Evolutionary conservation across 163 green algal species (phyloP).

Genomic region (Botryococcus braunii): DNA sequence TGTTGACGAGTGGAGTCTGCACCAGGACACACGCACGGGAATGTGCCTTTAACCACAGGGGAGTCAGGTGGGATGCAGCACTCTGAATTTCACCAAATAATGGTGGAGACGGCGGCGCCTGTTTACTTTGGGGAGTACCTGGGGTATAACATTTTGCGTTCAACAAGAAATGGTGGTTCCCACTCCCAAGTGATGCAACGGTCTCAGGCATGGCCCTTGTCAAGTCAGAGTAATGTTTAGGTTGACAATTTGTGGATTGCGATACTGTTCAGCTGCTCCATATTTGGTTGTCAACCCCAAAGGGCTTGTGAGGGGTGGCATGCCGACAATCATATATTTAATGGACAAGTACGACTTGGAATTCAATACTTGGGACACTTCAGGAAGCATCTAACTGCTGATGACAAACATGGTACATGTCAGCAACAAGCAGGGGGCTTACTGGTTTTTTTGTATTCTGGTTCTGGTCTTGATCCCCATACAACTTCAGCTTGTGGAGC

Average conservation of each 20-base stretch:
- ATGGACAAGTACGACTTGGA: background rate
- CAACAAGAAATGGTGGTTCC: too few relatives aligned
- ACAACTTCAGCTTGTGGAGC: constrained; percentile 76
- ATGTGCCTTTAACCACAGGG: too few relatives aligned
- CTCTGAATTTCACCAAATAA: too few relatives aligned
- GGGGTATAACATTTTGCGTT: too few relatives aligned
- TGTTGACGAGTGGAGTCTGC: too few relatives aligned
- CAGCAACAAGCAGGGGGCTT: background rate
- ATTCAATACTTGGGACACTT: background rate
- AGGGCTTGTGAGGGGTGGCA: background rate
- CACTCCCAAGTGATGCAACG: too few relatives aligned
- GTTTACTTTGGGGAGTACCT: too few relatives aligned
- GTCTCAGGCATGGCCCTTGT: too few relatives aligned
- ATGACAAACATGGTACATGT: background rate
- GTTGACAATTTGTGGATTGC: background rate
- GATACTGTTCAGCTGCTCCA: background rate
- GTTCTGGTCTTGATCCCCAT: constrained; percentile 49
- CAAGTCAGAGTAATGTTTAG: too few relatives aligned
- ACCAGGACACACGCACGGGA: too few relatives aligned
- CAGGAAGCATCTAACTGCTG: background rate
- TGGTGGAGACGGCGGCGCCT: too few relatives aligned
- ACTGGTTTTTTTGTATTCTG: constrained; percentile 40
- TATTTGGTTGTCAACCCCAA: background rate
- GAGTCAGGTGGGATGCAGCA: too few relatives aligned
- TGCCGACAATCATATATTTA: background rate